phyloP scores from a whole-genome alignment of 805 yeast species.

The Kluyveromyces siamensis region DNA sequence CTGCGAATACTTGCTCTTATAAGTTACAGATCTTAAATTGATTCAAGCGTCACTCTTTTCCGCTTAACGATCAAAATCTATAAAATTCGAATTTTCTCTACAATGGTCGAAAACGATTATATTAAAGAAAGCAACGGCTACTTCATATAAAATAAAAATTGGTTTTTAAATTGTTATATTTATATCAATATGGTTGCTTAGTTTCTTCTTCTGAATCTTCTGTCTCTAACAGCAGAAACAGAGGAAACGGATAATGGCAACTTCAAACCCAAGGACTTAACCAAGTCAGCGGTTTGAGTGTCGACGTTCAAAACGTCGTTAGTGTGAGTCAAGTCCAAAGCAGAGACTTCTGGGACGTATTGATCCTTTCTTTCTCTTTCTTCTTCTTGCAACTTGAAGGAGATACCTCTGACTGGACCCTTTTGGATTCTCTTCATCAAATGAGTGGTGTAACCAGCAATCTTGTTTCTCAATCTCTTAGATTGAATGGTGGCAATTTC shows the following conservation, averaged over 20 bases:
- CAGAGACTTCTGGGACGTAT: slow-evolving; percentile 99
- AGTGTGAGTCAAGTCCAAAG: slow-evolving; percentile 94
- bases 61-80: too few species aligned
- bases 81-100: not conserved
- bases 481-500: slow-evolving; percentile 99
- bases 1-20: too few species aligned
- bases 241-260: slow-evolving; percentile 79
- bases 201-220: slow-evolving; percentile 90
- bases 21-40: too few species aligned
- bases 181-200: slow-evolving; percentile 28
- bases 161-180: not conserved
- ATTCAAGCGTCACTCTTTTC: too few species aligned
- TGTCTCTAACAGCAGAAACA: slow-evolving; percentile 82
- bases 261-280: slow-evolving; percentile 86
- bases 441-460: slow-evolving; percentile 99
- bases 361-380: slow-evolving; percentile 99
- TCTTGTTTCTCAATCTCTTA: slow-evolving; percentile 99
- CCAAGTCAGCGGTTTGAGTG: slow-evolving; percentile 91
- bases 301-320: slow-evolving; percentile 96
- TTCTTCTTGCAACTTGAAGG: slow-evolving; percentile 99
- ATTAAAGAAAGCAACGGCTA: not conserved
- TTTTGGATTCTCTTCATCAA: slow-evolving; percentile 99
- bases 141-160: not conserved
- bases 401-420: slow-evolving; percentile 99
- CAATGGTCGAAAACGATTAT: slow-evolving; percentile 3